Base-by-base conservation (phyloP, 371 early-diverging fungal species). In the Sanchytrium tribonematis region DNA sequence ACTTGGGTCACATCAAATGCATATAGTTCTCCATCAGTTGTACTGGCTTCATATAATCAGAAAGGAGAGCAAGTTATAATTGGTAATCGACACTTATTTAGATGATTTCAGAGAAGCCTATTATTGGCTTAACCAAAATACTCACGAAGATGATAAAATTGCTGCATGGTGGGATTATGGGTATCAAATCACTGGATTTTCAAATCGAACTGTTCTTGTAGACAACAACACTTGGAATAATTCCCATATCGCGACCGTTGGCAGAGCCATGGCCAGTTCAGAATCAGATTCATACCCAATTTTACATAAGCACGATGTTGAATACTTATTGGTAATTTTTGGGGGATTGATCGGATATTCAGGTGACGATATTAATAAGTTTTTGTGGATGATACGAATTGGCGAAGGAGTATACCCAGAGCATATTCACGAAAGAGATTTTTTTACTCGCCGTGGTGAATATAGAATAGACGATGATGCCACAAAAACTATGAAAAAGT, bases 211-310 rank as follows among this genome's bases (percentile, higher is more conserved):
- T 0, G 91, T 91, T 0, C 78, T 98, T 29, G 97, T 98, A 28
- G 98, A 98, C 80, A 98, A 98, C 85, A 98, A 98, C 78, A 98
- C 98, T 0, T 98, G 98, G 97, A 98, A 98, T 83, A 97, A 97
- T 81, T 94, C 96, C 1, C 97, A 97, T 74, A 98, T 98, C 76
- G 97, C 97, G 12, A 96, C 97, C 0, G 97, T 98, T 17, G 98
- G 98, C 66, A 86, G 86, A 73, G 91, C 90, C 68, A 85, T 98
- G 87, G 83, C 94, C 0, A 85, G 86, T 29, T 78, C 83, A 30
- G 98, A 98, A 76, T 89, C 90, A 28, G 30, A 68, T 5, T 82
- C 93, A 0, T 95, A 94, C 74, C 84, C 86, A 70, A 82, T 93
- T 30, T 86, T 96, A 79, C 83, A 86, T 29, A 80, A 83, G 69